Evolutionary conservation across 805 yeast species (phyloP), one percentile per base, ranked within the genome.

Genomic region (Debaryomyces maramus): DNA sequence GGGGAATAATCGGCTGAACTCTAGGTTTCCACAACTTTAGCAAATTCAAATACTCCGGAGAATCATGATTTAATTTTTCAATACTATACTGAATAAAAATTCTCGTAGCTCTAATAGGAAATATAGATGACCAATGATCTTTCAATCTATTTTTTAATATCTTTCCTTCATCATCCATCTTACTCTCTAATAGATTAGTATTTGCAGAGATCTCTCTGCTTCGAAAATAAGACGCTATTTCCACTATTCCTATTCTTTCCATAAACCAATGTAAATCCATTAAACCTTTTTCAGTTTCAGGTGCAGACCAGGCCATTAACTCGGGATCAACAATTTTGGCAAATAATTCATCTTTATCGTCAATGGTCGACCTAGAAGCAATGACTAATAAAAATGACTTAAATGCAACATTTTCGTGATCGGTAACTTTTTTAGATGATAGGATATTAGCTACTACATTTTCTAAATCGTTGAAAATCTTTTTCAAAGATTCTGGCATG

Each of bases 221-320:
- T 45, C 83, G 82, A 63, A 95, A 93, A 57, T 93, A 93, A 43
- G 85, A 85, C 0, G 97, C 96, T 55, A 93, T 95, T 57, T 82
- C 81, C 3, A 89, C 98, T 40, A 93, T 88, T 2, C 99, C 99
- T 37, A 95, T 75, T 52, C 97, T 77, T 63, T 90, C 98, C 98
- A 93, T 91, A 52, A 93, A 93, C 98, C 98, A 93, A 45, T 88
- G 96, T 32, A 95, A 72, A 56, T 91, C 95, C 55, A 83, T 70
- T 20, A 93, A 67, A 0, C 97, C 97, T 55, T 88, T 88, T 46
- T 88, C 89, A 0, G 97, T 91, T 8, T 80, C 82, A 15, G 89
- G 91, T 33, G 90, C 89, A 0, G 91, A 83, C 99, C 99, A 93
- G 0, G 96, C 90, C 9, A 76, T 66, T 35, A 95, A 69, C 48